Conservation (phyloP, 2,329 filamentous ascomycete species). For the Clarireedia monteithiana region DNA sequence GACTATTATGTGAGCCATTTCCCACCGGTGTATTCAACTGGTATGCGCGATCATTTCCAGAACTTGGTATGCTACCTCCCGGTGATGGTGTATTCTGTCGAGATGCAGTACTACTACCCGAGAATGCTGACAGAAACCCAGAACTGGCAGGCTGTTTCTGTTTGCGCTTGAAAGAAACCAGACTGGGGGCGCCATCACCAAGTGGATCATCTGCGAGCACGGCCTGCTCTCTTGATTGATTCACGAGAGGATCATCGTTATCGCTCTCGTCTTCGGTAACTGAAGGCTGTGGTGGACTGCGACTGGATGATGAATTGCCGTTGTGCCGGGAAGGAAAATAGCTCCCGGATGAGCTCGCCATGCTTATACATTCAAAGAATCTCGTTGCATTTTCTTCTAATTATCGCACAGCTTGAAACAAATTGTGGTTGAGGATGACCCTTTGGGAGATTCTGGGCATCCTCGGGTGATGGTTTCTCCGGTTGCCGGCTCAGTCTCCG, state of each 20-base stretch:
- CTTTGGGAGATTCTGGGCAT: constrained; percentile 2
- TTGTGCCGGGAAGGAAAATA: constrained; percentile 16
- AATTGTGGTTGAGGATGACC: neutral
- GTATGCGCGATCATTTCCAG: constrained; percentile 10
- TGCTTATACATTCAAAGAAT: constrained; percentile 21
- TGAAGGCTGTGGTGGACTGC: constrained; percentile 17
- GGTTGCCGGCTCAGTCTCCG: neutral
- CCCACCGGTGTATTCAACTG: constrained; percentile 14
- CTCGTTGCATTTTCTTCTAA: constrained; percentile 9
- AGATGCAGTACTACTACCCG: constrained; percentile 15
- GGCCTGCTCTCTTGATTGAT: constrained; percentile 25
- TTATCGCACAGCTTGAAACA: neutral
- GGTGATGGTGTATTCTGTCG: constrained; percentile 22
- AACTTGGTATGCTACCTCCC: constrained; percentile 16
- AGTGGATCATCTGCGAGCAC: constrained; percentile 51
- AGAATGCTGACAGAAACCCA: constrained; percentile 24
- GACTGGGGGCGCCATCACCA: constrained; percentile 39
- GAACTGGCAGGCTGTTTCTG: constrained; percentile 35
- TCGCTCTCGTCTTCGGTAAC: constrained; percentile 35
- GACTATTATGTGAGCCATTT: constrained; percentile 10
- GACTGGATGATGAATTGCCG: constrained; percentile 21
- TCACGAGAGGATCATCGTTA: constrained; percentile 27
- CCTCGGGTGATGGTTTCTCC: neutral
- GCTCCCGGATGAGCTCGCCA: constrained; percentile 27
- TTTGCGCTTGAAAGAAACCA: constrained; percentile 66